phyloP scores from a whole-genome alignment of 1,284 basidiomycete genomes.

The Hymenochaete sp. region DNA sequence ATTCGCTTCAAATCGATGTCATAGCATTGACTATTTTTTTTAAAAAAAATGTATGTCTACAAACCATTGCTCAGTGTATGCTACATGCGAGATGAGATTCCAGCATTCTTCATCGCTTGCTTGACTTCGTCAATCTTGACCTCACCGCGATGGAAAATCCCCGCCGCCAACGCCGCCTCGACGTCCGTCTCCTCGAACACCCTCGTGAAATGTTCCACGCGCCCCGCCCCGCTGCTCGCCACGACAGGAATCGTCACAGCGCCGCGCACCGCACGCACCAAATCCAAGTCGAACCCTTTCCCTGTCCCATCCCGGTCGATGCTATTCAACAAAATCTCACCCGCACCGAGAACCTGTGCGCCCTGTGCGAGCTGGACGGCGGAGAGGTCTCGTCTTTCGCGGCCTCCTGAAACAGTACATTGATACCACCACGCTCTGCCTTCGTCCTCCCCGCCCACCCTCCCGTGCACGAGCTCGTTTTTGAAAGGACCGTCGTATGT shows the following conservation, averaged over 20 bases:
- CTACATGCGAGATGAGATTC: conserved; percentile 41
- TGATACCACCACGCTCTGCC: conserved; percentile 97
- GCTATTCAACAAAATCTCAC: conserved; percentile 92
- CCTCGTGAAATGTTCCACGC: conserved; percentile 73
- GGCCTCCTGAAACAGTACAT: conserved; percentile 92
- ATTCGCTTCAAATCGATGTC: no score
- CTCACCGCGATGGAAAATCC: conserved; percentile 93
- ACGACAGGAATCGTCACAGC: conserved; percentile 88
- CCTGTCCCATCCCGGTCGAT: conserved; percentile 96
- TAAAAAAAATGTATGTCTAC: no score
- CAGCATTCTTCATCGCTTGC: conserved; percentile 38
- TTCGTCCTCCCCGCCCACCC: conserved; percentile 39
- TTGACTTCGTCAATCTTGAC: conserved; percentile 73
- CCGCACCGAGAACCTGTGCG: conserved; percentile 85
- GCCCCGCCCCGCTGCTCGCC: conserved; percentile 90
- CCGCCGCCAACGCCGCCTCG: conserved; percentile 93
- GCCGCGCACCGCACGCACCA: conserved; percentile 70
- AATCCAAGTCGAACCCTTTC: conserved; percentile 84
- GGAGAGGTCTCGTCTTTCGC: conserved; percentile 83
- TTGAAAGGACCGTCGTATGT: conserved; percentile 63
- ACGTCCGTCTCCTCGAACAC: conserved; percentile 75
- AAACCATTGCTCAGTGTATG: background rate
- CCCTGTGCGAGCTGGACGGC: conserved; percentile 88
- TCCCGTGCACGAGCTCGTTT: conserved; percentile 57
- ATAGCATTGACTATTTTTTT: no score